Conservation (phyloP, 495 filamentous ascomycete genomes). For the Penicillium angulare region DNA sequence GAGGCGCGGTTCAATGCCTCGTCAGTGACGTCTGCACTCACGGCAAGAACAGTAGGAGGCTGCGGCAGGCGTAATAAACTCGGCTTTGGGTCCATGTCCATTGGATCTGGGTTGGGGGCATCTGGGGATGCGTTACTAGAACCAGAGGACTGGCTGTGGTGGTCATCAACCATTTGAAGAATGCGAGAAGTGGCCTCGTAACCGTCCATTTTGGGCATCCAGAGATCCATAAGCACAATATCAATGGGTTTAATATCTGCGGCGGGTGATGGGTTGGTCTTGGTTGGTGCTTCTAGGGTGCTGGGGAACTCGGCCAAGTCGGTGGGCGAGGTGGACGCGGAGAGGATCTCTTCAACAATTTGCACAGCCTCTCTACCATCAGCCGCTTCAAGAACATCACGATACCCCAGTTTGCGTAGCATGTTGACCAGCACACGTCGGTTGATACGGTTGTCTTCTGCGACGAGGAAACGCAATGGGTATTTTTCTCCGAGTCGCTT, state of each 20-base stretch:
- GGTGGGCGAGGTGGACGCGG: conserved; percentile 17
- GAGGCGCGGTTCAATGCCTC: conserved; percentile 62
- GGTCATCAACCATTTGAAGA: conserved; percentile 49
- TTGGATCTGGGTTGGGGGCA: conserved; percentile 9
- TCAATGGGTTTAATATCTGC: conserved; percentile 52
- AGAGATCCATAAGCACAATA: conserved; percentile 77
- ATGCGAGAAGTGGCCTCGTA: conserved; percentile 72
- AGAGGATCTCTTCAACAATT: conserved; percentile 50
- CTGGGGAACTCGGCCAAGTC: background rate
- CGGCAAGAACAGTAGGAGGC: conserved; percentile 59
- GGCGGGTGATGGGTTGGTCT: background rate
- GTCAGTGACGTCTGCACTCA: conserved; percentile 75
- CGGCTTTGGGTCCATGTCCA: conserved; percentile 23
- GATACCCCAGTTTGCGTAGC: conserved; percentile 69
- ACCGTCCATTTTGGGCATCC: conserved; percentile 85
- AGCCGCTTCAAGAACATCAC: conserved; percentile 62
- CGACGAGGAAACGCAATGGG: conserved; percentile 70
- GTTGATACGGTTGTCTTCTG: conserved; percentile 80
- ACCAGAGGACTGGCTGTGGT: conserved; percentile 20
- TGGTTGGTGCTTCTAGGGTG: background rate
- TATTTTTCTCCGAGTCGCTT: conserved; percentile 54
- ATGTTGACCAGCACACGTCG: conserved; percentile 70
- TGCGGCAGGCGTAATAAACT: conserved; percentile 6
- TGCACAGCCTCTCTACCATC: conserved; percentile 73
- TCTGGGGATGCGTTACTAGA: conserved; percentile 3